Base-by-base conservation (phyloP, 805 yeast genomes). In the Yamadazyma scolyti region DNA sequence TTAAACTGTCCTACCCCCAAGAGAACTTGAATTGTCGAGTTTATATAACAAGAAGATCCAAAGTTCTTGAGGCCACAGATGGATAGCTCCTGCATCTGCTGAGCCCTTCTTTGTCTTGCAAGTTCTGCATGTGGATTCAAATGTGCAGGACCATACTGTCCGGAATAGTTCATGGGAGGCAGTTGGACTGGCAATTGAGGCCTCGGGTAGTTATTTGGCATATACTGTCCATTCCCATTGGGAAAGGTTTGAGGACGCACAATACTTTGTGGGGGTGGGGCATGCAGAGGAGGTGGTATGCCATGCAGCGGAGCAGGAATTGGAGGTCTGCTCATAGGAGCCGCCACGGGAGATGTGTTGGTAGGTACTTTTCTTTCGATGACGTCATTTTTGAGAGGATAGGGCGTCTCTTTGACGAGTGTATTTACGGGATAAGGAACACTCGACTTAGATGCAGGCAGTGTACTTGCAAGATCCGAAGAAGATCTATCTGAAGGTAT, bases 31-130 rank as follows among this genome's bases (percentile, higher is more conserved):
- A 83, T 50, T 63, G 83, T 77, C 48, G 82, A 74, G 47, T 83
- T 83, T 35, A 83, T 77, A 48, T 83, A 83, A 46, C 94, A 83
- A 0, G 89, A 79, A 24, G 79, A 79, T 1, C 88, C 87, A 55
- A 73, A 61, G 47, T 83, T 83, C 37, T 73, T 60, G 30, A 83
- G 53, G 1, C 89, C 85, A 32, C 83, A 77, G 10, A 78, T 64
- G 2, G 74, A 62, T 29, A 66, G 51, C 7, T 72, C 57, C 10
- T 67, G 68, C 65, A 40, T 54, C 10, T 27, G 16, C 17, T 28
- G 32, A 13, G 17, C 10, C 12, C 11, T 14, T n/a, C 23, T 18
- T 31, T 25, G 34, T 21, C 23, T 25, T 21, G 29, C 20, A 20
- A 20, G 13, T 37, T 42, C 21, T 39, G 34, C 12, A 34, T 14